Percentiles rank a stretch among this genome's conserved stretches.
Evolutionary conservation across 2,329 filamentous ascomycete species (phyloP).

Genomic region (Cladosporium sp.): DNA sequence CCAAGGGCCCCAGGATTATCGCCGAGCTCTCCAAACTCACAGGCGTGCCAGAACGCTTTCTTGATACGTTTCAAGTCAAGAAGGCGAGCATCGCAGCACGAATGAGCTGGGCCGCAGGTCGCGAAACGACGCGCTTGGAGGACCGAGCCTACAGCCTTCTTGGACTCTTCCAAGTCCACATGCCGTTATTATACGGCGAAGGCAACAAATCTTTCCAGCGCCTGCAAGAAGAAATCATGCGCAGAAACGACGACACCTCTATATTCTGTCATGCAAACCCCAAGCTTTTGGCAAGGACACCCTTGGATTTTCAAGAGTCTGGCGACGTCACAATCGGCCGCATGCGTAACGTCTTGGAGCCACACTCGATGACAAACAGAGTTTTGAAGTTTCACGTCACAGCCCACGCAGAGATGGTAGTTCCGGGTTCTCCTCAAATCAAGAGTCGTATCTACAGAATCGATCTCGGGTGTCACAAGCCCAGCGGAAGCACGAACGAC

Average conservation of each 20-base stretch:
- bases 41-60: neutral
- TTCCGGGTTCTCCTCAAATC: no score
- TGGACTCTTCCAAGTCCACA: conserved; percentile 41
- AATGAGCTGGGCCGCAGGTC: conserved; percentile 14
- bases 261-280: neutral
- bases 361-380: no score
- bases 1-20: neutral
- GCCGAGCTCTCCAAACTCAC: neutral
- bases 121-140: conserved; percentile 25
- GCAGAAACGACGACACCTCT: neutral
- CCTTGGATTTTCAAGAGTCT: no score
- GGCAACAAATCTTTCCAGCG: conserved; percentile 9
- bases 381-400: no score
- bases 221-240: conserved; percentile 13
- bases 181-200: conserved; percentile 41
- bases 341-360: no score
- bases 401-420: no score
- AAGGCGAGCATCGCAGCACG: conserved; percentile 1
- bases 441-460: no score
- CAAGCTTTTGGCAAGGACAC: no score
- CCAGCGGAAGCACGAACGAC: no score
- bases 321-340: no score
- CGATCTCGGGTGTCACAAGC: no score
- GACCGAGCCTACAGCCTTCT: conserved; percentile 44
- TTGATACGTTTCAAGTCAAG: neutral